phyloP scores from a whole-genome alignment of 2,329 filamentous ascomycete genomes.

The Exophiala sideris region DNA sequence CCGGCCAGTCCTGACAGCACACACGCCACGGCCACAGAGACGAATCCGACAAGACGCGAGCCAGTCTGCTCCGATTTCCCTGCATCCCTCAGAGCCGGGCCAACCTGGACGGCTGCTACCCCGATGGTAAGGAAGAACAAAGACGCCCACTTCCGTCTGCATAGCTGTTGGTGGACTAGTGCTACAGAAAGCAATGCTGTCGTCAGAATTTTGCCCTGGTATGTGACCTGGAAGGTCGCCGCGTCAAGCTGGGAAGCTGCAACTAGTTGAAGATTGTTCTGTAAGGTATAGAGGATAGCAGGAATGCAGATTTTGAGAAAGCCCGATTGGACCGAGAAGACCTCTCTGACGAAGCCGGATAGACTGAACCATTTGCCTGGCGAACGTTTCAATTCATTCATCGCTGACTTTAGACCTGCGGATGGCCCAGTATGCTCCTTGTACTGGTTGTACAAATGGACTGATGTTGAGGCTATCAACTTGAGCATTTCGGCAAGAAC shows the following conservation, averaged over 20 bases:
- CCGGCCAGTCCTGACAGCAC: conserved; percentile 79
- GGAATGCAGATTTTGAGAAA: conserved; percentile 76
- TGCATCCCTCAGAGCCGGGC: conserved; percentile 57
- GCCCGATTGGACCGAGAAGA: conserved; percentile 89
- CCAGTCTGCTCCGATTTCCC: conserved; percentile 52
- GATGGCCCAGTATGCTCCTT: neutral
- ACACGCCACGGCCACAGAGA: conserved; percentile 73
- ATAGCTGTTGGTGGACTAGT: conserved; percentile 68
- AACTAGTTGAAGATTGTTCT: conserved; percentile 87
- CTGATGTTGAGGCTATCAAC: conserved; percentile 75
- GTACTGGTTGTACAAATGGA: conserved; percentile 70
- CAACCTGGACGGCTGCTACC: conserved; percentile 76
- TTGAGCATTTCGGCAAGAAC: conserved; percentile 92
- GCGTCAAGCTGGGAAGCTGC: conserved; percentile 87
- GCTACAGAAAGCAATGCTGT: conserved; percentile 82
- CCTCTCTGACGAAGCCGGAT: conserved; percentile 70
- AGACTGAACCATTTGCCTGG: conserved; percentile 62
- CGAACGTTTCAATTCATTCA: conserved; percentile 27
- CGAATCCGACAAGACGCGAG: conserved; percentile 45
- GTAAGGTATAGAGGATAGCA: conserved; percentile 79
- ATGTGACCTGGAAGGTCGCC: conserved; percentile 87
- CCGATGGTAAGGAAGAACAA: conserved; percentile 78
- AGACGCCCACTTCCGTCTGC: conserved; percentile 71
- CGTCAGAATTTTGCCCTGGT: conserved; percentile 89
- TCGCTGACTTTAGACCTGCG: conserved; percentile 4